Conservation (phyloP, 331 rosid species). For the Cydonia oblonga region DNA sequence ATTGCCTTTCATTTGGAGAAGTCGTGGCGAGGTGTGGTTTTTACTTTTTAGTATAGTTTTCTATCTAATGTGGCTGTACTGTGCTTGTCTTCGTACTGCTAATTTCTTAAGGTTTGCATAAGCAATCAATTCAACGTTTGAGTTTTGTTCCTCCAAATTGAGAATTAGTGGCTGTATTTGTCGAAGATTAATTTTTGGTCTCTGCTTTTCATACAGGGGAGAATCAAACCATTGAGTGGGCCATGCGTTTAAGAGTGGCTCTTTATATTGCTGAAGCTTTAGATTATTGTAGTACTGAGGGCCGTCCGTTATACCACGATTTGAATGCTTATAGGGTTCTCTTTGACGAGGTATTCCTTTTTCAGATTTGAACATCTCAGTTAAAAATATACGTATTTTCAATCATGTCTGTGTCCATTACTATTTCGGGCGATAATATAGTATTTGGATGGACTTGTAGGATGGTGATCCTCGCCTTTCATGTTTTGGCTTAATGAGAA, state of each 20-base stretch:
- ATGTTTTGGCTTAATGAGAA: constrained; percentile 95
- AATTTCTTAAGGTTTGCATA: background rate
- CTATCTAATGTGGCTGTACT: background rate
- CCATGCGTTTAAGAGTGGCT: constrained; percentile 93
- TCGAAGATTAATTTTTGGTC: background rate
- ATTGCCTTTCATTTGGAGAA: background rate
- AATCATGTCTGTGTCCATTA: background rate
- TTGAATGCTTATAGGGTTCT: constrained; percentile 96
- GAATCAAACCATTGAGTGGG: constrained; percentile 92
- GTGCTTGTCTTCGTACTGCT: background rate
- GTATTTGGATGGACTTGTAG: constrained; percentile 30
- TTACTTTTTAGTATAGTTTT: background rate
- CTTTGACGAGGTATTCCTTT: constrained; percentile 58
- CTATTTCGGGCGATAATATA: background rate
- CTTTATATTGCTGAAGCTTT: constrained; percentile 84
- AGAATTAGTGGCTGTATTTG: background rate
- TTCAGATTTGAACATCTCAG: background rate
- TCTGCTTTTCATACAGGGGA: constrained; percentile 54
- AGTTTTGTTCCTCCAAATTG: background rate
- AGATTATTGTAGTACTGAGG: constrained; percentile 75
- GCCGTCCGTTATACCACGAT: constrained; percentile 80
- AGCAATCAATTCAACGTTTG: background rate
- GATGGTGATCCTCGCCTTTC: constrained; percentile 96
- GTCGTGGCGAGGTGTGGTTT: background rate
- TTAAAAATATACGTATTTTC: background rate